Evolutionary conservation across 1,284 basidiomycete species (phyloP).

Genomic region (Taiwanofungus camphoratus): DNA sequence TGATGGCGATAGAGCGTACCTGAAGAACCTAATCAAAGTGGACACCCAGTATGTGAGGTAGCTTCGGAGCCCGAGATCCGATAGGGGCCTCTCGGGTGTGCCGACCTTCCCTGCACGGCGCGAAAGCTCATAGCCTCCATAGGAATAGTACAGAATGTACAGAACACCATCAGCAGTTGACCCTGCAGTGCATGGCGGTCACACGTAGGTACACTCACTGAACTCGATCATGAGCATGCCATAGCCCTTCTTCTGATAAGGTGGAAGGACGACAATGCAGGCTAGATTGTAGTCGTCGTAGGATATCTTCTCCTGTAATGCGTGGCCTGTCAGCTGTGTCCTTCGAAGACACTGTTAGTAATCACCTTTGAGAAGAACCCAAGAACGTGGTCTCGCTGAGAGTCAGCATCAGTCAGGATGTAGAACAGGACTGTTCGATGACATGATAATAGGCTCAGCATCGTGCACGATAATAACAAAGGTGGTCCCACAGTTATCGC

Average conservation of each 20-base stretch:
- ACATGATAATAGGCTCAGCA: not conserved
- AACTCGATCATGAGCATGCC: slow-evolving; percentile 98
- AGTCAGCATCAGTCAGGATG: slow-evolving; percentile 83
- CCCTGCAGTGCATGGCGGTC: not conserved
- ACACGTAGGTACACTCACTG: slow-evolving; percentile 49
- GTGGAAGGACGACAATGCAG: slow-evolving; percentile 94
- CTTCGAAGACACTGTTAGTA: not conserved
- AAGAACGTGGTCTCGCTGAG: slow-evolving; percentile 72
- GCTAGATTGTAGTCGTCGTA: slow-evolving; percentile 98
- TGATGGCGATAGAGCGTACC: slow-evolving; percentile 33
- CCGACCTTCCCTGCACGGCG: slow-evolving; percentile 73
- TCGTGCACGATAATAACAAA: not conserved
- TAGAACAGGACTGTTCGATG: slow-evolving; percentile 78
- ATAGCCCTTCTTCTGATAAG: slow-evolving; percentile 86
- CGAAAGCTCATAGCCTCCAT: slow-evolving; percentile 85
- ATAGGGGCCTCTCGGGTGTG: slow-evolving; percentile 92
- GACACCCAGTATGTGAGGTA: slow-evolving; percentile 93
- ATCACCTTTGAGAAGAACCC: slow-evolving; percentile 93
- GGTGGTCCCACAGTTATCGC: slow-evolving; percentile 63
- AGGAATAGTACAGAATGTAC: not conserved
- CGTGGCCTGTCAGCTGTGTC: slow-evolving; percentile 5
- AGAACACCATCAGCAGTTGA: too few species aligned
- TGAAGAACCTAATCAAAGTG: slow-evolving; percentile 78
- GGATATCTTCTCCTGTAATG: slow-evolving; percentile 83
- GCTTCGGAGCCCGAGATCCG: slow-evolving; percentile 86